Conservation (phyloP, 768 basidiomycete species). For the Tricholoma sp. region DNA sequence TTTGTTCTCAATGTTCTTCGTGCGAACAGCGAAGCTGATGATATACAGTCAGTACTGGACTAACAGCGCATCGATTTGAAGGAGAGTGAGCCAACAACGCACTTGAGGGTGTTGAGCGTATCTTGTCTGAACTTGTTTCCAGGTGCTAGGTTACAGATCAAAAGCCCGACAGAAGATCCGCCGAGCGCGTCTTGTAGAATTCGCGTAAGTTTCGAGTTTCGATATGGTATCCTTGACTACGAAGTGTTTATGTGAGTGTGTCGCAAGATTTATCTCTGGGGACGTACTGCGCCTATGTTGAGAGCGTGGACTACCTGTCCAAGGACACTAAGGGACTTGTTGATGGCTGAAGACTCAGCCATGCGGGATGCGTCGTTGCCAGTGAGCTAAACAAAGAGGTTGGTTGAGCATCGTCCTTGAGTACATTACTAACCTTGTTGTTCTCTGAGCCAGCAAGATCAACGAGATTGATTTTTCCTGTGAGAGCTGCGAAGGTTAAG, state of each 20-base stretch:
- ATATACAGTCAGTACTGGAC: neutral
- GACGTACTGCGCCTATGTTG: constrained; percentile 61
- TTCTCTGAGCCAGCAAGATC: constrained; percentile 92
- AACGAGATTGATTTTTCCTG: constrained; percentile 80
- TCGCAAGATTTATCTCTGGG: neutral
- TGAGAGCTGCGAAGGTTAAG: constrained; percentile 40
- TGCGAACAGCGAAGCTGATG: constrained; percentile 67
- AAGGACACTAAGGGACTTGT: constrained; percentile 81
- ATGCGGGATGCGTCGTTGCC: constrained; percentile 85
- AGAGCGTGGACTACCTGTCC: constrained; percentile 86
- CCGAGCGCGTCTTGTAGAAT: constrained; percentile 89
- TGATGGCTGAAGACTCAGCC: constrained; percentile 86
- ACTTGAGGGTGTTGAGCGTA: constrained; percentile 91
- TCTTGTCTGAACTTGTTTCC: constrained; percentile 79
- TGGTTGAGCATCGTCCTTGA: neutral
- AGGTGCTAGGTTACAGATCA: constrained; percentile 87
- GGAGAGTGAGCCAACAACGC: constrained; percentile 16
- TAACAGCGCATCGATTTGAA: neutral
- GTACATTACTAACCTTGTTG: constrained; percentile 55
- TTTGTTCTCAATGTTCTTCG: constrained; percentile 84
- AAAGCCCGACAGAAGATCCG: constrained; percentile 69
- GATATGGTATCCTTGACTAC: constrained; percentile 79
- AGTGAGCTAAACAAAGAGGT: constrained; percentile 44
- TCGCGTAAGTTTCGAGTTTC: constrained; percentile 84
- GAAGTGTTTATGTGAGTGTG: constrained; percentile 4